Base-by-base conservation (phyloP, 202 grass and related monocot species). In the Cymbopogon flexuosus region DNA sequence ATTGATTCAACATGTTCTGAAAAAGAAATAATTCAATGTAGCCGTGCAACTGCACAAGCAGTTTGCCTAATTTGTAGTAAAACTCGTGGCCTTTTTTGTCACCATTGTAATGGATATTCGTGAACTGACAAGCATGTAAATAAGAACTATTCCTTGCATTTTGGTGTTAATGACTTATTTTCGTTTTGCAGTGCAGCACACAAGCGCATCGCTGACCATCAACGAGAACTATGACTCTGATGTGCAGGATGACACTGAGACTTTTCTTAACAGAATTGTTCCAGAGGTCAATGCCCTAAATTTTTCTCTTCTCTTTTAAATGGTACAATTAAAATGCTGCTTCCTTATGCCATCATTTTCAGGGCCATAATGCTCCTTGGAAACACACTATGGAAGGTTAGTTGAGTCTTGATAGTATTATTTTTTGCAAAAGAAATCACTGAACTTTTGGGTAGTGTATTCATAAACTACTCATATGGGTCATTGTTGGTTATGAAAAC, bases 171-270 rank as follows among this genome's bases (percentile, higher is more conserved):
- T 29, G 5, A 68, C 43, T 88, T 12, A 22, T 56, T 46, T 84
- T 72, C 2, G 3, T 40, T 88, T 23, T 89, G 15, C 90, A 95
- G 95, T 95, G 86, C 95, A 93, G 85, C 92, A 98, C 79, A 98
- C 95, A 75, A 98, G 95, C 23, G 90, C 95, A 70, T 98, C 95
- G 21, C 80, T 98, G 63, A 98, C 95, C 62, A 95, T 98, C 82
- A 98, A 98, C 62, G 92, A 95, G 84, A 98, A 98, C 51, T 98
- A 98, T 33, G 92, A 98, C 61, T 84, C 90, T 0, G 95, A 98
- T 91, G 95, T 98, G 30, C 92, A 91, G 83, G 87, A 75, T 65
- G 95, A 93, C 84, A 98, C 95, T 1, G 92, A 98, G 80, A 95
- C 92, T 68, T 98, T 95, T 68, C 95, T 98, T 43, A 98, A 89